phyloP scores from a whole-genome alignment of 495 filamentous ascomycete genomes.

The Tetracladium marchalianum region DNA sequence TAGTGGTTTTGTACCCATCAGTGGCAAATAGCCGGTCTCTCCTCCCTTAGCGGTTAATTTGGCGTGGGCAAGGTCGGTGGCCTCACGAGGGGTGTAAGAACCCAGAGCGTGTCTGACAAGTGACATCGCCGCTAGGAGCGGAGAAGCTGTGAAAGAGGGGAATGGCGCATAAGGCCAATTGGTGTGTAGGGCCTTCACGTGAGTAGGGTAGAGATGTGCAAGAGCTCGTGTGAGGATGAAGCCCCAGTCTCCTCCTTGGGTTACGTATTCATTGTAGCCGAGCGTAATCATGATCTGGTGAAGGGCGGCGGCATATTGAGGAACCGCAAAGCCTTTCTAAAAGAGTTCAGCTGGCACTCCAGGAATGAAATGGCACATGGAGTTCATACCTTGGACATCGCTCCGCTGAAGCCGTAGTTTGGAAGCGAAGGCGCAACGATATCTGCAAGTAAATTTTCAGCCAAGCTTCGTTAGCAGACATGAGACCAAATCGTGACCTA shows the following conservation, averaged over 20 bases:
- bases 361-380: conserved; percentile 1
- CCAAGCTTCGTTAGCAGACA: conserved; percentile 13
- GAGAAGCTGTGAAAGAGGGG: conserved; percentile 1
- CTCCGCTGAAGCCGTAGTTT: conserved; percentile 52
- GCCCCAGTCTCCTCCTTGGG: conserved; percentile 66
- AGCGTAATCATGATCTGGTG: conserved; percentile 58
- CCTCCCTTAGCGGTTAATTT: conserved; percentile 1
- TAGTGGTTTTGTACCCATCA: conserved; percentile 36
- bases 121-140: not conserved
- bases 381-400: conserved; percentile 18
- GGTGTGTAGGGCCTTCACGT: conserved; percentile 46
- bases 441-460: conserved; percentile 14
- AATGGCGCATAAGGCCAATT: conserved; percentile 17
- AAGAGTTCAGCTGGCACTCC: conserved; percentile 33
- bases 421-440: conserved; percentile 59
- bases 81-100: conserved; percentile 1
- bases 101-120: not conserved
- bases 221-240: conserved; percentile 51
- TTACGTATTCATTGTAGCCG: conserved; percentile 57
- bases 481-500: too few relatives aligned
- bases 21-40: not conserved
- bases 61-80: not conserved
- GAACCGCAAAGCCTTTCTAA: conserved; percentile 43
- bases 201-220: conserved; percentile 42
- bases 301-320: conserved; percentile 49